These are phyloP conservation scores for Marasmius oreades DNA, from an alignment of 1,284 basidiomycete genomes.

Conservation along the genomic window DNA sequence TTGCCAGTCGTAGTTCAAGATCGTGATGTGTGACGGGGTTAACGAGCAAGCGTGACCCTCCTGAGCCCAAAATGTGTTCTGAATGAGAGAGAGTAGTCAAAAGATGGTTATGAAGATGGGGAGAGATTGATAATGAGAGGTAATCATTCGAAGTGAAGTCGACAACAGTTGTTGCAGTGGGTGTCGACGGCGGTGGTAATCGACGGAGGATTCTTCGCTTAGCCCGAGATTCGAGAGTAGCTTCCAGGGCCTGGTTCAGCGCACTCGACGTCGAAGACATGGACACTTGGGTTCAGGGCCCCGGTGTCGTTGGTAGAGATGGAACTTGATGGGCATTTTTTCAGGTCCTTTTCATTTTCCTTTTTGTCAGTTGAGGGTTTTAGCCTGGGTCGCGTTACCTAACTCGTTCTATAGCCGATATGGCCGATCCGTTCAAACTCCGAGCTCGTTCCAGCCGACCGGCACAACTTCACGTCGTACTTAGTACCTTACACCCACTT, in stretches of 20 bases:
- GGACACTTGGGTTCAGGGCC: too few relatives aligned
- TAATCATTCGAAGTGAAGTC: slow-evolving; percentile 96
- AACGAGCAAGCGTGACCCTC: slow-evolving; percentile 86
- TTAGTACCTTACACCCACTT: too few relatives aligned
- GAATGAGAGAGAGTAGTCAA: slow-evolving; percentile 49
- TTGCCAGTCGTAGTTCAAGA: slow-evolving; percentile 65
- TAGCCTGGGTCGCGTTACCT: too few relatives aligned
- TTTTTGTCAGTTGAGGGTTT: too few relatives aligned
- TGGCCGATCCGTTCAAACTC: too few relatives aligned
- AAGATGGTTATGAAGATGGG: slow-evolving; percentile 52
- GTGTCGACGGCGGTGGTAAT: slow-evolving; percentile 46
- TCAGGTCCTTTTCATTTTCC: too few relatives aligned
- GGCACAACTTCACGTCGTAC: too few relatives aligned
- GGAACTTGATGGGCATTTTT: too few relatives aligned
- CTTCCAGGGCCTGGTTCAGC: slow-evolving; percentile 18
- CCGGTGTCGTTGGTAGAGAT: too few relatives aligned
- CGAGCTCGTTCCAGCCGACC: too few relatives aligned
- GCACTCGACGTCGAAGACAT: too few relatives aligned
- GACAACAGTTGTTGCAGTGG: slow-evolving; percentile 29
- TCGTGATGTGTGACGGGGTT: slow-evolving; percentile 66
- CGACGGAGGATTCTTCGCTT: slow-evolving; percentile 57
- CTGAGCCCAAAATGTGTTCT: slow-evolving; percentile 76
- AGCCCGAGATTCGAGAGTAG: slow-evolving; percentile 60
- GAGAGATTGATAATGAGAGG: slow-evolving; percentile 75
- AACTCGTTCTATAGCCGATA: too few relatives aligned